Evolutionary conservation across 2,329 filamentous ascomycete species (phyloP).

Genomic region (Fusarium setosum): DNA sequence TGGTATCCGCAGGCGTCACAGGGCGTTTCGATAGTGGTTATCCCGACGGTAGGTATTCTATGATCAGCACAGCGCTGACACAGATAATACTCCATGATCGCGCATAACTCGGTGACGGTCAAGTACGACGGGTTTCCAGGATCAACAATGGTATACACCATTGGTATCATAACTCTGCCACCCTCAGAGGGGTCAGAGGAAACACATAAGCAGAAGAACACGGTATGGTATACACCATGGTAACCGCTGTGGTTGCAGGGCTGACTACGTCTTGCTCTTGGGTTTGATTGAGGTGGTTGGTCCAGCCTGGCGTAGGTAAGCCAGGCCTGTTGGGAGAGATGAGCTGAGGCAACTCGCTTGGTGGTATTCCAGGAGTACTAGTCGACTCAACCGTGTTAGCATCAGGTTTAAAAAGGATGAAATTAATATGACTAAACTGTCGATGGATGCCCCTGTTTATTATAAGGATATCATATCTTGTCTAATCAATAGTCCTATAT

Average conservation of each 20-base stretch:
- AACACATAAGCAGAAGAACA: too few species aligned
- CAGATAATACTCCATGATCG: background rate
- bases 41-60: constrained; percentile 1
- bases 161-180: too few species aligned
- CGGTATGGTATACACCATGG: too few species aligned
- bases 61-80: background rate
- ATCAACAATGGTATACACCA: too few species aligned
- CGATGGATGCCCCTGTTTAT: too few species aligned
- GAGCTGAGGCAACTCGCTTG: background rate
- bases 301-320: background rate
- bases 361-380: too few species aligned
- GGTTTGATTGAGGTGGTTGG: background rate
- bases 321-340: background rate
- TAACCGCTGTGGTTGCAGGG: background rate
- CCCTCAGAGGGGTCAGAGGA: too few species aligned
- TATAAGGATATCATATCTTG: too few species aligned
- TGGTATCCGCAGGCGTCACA: constrained; percentile 21
- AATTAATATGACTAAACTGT: too few species aligned
- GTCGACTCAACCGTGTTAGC: too few species aligned
- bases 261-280: background rate
- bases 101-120: background rate
- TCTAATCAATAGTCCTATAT: too few species aligned
- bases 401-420: too few species aligned
- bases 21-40: constrained; percentile 8
- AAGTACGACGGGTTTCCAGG: background rate